Base-by-base conservation (phyloP, 208 protist species). In the Porcisia hertigi region DNA sequence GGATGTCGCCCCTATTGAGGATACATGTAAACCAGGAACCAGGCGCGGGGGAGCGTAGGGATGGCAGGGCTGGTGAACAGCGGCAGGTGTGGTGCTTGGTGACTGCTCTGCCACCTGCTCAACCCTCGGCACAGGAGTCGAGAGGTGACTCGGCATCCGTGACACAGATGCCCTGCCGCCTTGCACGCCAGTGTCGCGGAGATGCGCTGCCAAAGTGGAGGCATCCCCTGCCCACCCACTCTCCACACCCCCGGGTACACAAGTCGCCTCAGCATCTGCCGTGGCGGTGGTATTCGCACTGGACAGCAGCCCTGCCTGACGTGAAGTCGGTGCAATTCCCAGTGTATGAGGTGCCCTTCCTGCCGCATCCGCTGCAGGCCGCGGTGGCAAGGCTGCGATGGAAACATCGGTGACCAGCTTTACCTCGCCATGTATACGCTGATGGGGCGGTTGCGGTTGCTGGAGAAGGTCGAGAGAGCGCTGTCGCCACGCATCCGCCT, bases 401-500 rank as follows among this genome's bases (percentile, higher is more conserved):
- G 64, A 55, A 9, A 25, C 34, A 30, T 49, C 54, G 16, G 23
- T 53, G 52, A 9, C 71, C 62, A 34, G 16, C 34, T 41, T 74
- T 47, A 34, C 30, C 30, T 25, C 34, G 14, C n/a, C 73, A 23
- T 12, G 52, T 16, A 39, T 62, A 36, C 4, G 64, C 64, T 25
- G 69, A 2, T 55, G 69, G 39, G 36, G 39, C 9, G 60, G 80
- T 64, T n/a, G 80, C 25, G 76, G 75, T 30, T 66, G 69, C 54
- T 88, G 79, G 30, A 90, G 34, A 41, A 94, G 78, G 20, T 41
- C 47, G 2, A 84, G 43, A 58, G 77, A 91, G 14, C 85, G 82
- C 59, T 87, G 71, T 30, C 79, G 80, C 90, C 88, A 94, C 72
- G 66, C 62, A 4, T 77, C 67, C 11, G 79, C 80, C 73, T 94